Percentiles rank a stretch among this genome's conserved stretches.
These are phyloP conservation scores for Wickerhamomyces sp. DNA, from an alignment of 1,139 yeast genomes.

Conservation along the genomic window DNA sequence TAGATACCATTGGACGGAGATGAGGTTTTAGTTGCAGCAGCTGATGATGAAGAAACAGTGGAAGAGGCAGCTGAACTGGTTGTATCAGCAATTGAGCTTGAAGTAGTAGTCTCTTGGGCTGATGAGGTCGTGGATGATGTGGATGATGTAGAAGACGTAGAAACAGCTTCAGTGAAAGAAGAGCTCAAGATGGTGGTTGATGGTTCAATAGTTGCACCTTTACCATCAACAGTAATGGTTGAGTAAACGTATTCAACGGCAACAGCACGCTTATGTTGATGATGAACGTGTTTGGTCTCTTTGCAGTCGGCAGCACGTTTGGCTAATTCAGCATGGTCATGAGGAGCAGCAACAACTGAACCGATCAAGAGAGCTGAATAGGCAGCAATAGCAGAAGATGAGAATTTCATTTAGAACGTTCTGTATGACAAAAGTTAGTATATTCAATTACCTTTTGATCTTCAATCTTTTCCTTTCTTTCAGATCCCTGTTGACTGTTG, in stretches of 20 bases:
- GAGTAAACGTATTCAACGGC: conserved; percentile 81
- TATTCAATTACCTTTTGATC: no score
- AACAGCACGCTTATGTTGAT: conserved; percentile 70
- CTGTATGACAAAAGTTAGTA: conserved; percentile 1
- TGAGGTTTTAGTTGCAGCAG: conserved; percentile 21
- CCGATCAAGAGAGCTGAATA: conserved; percentile 24
- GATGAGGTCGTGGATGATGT: neutral
- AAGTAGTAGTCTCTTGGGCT: neutral
- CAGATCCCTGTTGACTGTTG: neutral
- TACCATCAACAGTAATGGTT: conserved; percentile 67
- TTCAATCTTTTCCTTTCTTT: no score
- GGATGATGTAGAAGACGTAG: neutral
- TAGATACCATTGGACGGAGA: conserved; percentile 33
- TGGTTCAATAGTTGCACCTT: conserved; percentile 37
- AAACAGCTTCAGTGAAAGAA: neutral
- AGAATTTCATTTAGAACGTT: conserved; percentile 30
- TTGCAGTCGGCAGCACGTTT: conserved; percentile 26
- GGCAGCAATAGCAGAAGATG: conserved; percentile 26
- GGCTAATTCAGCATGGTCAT: conserved; percentile 21
- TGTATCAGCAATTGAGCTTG: neutral
- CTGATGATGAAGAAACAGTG: conserved; percentile 15
- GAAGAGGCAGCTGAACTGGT: conserved; percentile 4
- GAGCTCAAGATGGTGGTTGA: conserved; percentile 9
- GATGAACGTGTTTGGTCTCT: conserved; percentile 48
- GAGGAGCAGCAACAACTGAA: conserved; percentile 13